These are phyloP conservation scores for Acorus calamus DNA, from an alignment of 106 monocot species.

Conservation along the genomic window DNA sequence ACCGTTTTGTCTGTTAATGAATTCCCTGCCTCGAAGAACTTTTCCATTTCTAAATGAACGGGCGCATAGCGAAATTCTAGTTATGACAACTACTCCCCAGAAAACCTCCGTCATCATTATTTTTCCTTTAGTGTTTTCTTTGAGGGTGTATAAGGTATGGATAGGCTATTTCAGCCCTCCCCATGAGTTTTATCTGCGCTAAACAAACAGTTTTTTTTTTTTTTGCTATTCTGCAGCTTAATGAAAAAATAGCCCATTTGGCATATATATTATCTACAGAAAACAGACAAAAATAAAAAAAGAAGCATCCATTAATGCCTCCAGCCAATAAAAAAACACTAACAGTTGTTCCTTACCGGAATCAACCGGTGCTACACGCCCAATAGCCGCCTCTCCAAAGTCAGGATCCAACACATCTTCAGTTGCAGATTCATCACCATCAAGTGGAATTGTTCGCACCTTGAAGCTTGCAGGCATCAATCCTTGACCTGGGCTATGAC, in stretches of 20 bases:
- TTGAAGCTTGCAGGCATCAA: constrained; percentile 99
- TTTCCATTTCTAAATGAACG: too few species aligned
- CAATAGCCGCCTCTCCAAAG: constrained; percentile 95
- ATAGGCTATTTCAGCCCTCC: too few species aligned
- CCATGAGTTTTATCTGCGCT: too few species aligned
- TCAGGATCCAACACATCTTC: constrained; percentile 98
- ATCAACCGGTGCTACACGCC: constrained; percentile 97
- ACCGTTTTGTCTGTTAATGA: too few species aligned
- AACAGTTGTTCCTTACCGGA: constrained; percentile 40
- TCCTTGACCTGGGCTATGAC: constrained; percentile 97
- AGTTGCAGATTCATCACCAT: constrained; percentile 82
- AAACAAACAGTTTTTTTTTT: too few species aligned
- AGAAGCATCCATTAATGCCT: not conserved
- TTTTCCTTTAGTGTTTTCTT: too few species aligned
- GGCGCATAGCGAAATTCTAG: too few species aligned
- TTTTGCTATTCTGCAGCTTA: not conserved
- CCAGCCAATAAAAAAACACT: too few species aligned
- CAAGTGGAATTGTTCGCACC: constrained; percentile 84
- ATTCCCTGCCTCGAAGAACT: too few species aligned
- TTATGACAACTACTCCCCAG: too few species aligned
- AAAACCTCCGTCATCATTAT: too few species aligned
- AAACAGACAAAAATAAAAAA: not conserved
- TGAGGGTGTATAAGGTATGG: too few species aligned
- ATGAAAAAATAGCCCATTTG: not conserved
- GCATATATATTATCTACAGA: not conserved